A percentile compares a stretch with the other conserved stretches of the same genome.
Conservation (phyloP, 2,329 filamentous ascomycete species). For the Ramularia endophylla region DNA sequence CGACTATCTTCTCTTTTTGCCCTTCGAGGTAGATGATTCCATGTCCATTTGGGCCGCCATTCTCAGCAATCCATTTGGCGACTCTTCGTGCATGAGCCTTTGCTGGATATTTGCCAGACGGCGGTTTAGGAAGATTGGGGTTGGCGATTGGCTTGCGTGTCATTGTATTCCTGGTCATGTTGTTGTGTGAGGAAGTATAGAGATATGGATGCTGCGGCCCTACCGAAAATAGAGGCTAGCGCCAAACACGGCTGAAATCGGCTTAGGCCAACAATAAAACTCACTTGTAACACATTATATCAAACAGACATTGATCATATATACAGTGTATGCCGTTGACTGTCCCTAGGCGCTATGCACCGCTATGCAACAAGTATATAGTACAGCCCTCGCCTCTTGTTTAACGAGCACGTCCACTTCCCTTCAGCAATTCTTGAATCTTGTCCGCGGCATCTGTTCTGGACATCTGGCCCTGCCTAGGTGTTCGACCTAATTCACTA, state of each 20-base stretch:
- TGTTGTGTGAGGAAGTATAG: no score
- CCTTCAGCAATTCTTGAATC: conserved; percentile 10
- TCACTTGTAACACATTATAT: neutral
- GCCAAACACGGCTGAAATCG: no score
- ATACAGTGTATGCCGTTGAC: no score
- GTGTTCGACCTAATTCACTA: conserved; percentile 14
- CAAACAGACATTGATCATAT: neutral
- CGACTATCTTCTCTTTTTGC: conserved; percentile 64
- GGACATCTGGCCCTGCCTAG: conserved; percentile 3
- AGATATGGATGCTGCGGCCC: no score
- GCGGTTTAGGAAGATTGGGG: conserved; percentile 29
- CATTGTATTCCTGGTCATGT: conserved; percentile 17
- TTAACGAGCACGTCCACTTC: neutral
- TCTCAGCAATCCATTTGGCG: conserved; percentile 65
- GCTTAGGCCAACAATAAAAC: no score
- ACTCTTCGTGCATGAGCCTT: conserved; percentile 82
- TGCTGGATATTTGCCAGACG: conserved; percentile 62
- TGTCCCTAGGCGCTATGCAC: no score
- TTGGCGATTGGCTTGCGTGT: conserved; percentile 29
- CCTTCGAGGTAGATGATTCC: conserved; percentile 86
- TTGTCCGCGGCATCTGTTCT: conserved; percentile 4
- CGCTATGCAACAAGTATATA: neutral
- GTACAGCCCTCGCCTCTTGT: neutral
- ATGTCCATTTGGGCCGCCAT: conserved; percentile 53
- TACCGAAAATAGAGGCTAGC: no score